phyloP scores from a whole-genome alignment of 1,284 basidiomycete species.

The Cystobasidium slooffiae region DNA sequence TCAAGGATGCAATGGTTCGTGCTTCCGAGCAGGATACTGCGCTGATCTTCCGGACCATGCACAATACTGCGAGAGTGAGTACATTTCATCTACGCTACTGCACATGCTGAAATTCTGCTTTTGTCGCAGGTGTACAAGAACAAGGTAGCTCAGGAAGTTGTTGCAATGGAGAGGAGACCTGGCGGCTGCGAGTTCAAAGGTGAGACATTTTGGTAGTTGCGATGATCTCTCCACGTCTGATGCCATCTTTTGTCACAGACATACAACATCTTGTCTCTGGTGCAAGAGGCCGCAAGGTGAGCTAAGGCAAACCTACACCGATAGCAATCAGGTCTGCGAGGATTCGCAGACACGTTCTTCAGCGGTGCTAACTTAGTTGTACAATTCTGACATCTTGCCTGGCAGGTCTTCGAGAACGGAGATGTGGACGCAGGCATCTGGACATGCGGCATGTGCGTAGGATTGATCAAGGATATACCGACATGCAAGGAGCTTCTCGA shows the following conservation, averaged over 20 bases:
- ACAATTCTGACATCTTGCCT: constrained; percentile 80
- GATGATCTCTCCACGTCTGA: no score
- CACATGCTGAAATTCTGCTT: constrained; percentile 67
- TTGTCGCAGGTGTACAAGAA: constrained; percentile 87
- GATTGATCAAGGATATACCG: constrained; percentile 84
- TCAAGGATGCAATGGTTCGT: constrained; percentile 86
- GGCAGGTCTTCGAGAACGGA: constrained; percentile 79
- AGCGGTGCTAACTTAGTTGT: constrained; percentile 55
- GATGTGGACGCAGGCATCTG: constrained; percentile 88
- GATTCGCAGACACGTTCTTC: no score
- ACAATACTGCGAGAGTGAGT: constrained; percentile 52
- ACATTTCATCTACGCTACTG: constrained; percentile 50
- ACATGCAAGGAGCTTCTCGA: constrained; percentile 75
- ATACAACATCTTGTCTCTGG: constrained; percentile 32
- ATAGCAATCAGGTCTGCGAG: no score
- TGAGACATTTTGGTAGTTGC: not conserved
- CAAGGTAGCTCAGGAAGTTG: constrained; percentile 76
- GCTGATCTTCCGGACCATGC: constrained; percentile 77
- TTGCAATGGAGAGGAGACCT: constrained; percentile 75
- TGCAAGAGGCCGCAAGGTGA: constrained; percentile 15
- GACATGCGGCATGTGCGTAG: constrained; percentile 66
- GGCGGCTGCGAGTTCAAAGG: constrained; percentile 89
- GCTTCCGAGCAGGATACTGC: constrained; percentile 76
- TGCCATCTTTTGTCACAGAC: not conserved
- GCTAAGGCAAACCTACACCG: not conserved